These are phyloP conservation scores for Saksenaea oblongispora DNA, from an alignment of 371 early-diverging fungal species.

Conservation along the genomic window DNA sequence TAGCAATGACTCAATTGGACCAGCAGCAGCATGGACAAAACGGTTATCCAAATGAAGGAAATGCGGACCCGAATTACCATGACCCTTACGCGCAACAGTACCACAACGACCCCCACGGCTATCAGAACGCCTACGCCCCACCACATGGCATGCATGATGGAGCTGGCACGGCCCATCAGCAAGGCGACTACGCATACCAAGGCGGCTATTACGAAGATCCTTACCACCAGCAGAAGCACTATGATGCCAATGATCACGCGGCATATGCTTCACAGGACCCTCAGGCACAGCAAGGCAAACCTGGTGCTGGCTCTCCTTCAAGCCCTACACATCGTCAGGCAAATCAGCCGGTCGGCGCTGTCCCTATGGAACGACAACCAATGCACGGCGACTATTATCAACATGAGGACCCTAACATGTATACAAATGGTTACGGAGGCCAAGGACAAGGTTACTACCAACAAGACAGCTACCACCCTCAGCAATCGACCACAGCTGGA, in stretches of 20 bases:
- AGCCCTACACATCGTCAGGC: neutral
- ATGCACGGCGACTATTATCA: neutral
- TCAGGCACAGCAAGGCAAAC: neutral
- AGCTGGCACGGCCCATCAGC: neutral
- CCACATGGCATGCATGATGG: neutral
- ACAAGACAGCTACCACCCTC: neutral
- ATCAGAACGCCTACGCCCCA: neutral
- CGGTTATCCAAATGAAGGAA: neutral
- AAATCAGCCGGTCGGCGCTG: neutral
- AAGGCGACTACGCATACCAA: neutral
- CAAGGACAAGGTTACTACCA: neutral
- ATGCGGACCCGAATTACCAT: neutral
- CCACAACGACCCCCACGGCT: neutral
- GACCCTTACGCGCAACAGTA: neutral
- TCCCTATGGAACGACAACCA: neutral
- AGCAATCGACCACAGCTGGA: neutral
- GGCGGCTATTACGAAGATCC: neutral
- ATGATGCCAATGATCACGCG: neutral
- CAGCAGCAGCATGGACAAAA: neutral
- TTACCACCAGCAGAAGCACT: neutral
- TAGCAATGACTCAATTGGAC: neutral
- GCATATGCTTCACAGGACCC: neutral
- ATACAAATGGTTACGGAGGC: neutral
- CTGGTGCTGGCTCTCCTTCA: neutral
- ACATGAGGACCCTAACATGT: slow-evolving; percentile 1